phyloP scores from a whole-genome alignment of 164 flowering plant genomes.

The Dillenia turbinata region DNA sequence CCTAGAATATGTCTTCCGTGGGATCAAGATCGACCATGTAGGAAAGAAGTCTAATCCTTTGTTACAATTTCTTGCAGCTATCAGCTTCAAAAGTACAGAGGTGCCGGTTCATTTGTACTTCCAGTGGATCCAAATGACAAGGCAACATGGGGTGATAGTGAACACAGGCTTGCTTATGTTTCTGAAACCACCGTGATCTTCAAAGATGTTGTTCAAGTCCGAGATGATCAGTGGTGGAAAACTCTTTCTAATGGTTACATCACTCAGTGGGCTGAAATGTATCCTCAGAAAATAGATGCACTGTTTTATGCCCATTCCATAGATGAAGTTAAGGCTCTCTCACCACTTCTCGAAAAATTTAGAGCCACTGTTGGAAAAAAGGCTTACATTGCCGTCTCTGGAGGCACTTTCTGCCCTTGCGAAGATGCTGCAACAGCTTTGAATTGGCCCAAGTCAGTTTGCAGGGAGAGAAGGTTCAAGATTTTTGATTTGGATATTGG shows the following conservation, averaged over 20 bases:
- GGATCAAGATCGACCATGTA: no score
- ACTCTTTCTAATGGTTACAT: conserved; percentile 84
- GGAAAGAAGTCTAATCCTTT: no score
- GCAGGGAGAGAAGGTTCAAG: conserved; percentile 86
- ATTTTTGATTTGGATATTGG: conserved; percentile 78
- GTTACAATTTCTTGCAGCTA: conserved; percentile 50
- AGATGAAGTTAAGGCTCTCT: conserved; percentile 64
- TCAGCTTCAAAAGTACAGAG: conserved; percentile 92
- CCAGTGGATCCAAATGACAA: conserved; percentile 89
- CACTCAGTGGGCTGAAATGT: conserved; percentile 97
- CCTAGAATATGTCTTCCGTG: no score
- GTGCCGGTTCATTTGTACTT: conserved; percentile 89
- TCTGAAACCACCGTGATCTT: conserved; percentile 97
- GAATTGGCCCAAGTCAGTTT: conserved; percentile 79
- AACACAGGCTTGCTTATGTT: conserved; percentile 93
- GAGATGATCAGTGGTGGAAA: conserved; percentile 98
- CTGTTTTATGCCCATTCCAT: conserved; percentile 86
- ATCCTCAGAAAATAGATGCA: conserved; percentile 90
- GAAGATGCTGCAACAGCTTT: conserved; percentile 79
- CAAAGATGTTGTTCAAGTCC: conserved; percentile 81
- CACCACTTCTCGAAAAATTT: conserved; percentile 82
- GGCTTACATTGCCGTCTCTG: conserved; percentile 84
- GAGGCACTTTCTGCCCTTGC: conserved; percentile 82
- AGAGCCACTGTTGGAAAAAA: conserved; percentile 77
- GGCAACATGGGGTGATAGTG: conserved; percentile 99